A percentile compares a stretch with the other conserved stretches of the same genome.
phyloP scores from a whole-genome alignment of 1,139 yeast genomes.

The Sugiyamaella novakii region DNA sequence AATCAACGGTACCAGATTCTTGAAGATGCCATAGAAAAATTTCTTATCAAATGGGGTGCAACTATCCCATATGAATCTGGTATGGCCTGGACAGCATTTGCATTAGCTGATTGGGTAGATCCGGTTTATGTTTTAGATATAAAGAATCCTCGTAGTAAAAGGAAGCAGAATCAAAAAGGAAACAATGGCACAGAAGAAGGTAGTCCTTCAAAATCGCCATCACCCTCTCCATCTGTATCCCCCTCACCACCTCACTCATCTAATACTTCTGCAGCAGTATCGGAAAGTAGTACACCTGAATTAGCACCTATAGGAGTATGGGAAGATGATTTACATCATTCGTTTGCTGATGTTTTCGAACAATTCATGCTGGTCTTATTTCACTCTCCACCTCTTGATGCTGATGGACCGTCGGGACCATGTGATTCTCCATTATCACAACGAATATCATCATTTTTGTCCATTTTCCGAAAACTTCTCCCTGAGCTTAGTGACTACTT shows the following conservation, averaged over 20 bases:
- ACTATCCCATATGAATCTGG: conserved; percentile 79
- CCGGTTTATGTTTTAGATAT: conserved; percentile 45
- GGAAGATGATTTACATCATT: conserved; percentile 22
- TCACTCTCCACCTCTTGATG: conserved; percentile 57
- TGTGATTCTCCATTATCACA: conserved; percentile 52
- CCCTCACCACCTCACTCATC: conserved; percentile 14
- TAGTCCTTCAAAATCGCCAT: conserved; percentile 4
- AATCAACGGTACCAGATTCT: conserved; percentile 50
- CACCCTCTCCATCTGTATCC: conserved; percentile 12
- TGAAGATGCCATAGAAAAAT: conserved; percentile 63
- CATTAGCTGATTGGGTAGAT: conserved; percentile 89
- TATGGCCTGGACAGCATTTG: conserved; percentile 83
- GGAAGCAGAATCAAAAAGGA: neutral
- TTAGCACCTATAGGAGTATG: conserved; percentile 29
- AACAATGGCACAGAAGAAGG: neutral
- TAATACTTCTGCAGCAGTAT: conserved; percentile 10
- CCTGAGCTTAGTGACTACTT: conserved; percentile 80
- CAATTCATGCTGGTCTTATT: conserved; percentile 72
- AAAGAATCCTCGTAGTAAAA: conserved; percentile 9
- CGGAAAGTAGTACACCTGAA: conserved; percentile 26
- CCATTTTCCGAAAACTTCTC: conserved; percentile 59
- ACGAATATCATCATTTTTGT: conserved; percentile 71
- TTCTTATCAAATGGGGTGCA: conserved; percentile 76
- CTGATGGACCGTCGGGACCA: conserved; percentile 37
- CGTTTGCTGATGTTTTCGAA: conserved; percentile 55